Evolutionary conservation across 169 alveolate genomes (phyloP).

Genomic region (Eimeria necatrix): DNA sequence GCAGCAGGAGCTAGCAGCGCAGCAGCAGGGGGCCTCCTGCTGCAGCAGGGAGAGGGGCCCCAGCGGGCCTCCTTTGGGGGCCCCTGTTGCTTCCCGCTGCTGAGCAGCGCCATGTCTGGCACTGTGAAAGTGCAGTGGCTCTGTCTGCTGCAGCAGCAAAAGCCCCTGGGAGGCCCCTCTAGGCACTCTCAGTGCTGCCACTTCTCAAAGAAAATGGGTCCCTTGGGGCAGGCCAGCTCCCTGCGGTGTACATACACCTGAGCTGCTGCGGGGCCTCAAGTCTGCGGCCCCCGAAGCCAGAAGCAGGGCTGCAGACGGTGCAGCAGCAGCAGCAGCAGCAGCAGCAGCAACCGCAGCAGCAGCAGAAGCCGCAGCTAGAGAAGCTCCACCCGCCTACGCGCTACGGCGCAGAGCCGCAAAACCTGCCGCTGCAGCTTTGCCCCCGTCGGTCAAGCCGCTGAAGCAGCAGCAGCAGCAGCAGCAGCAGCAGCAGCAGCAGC

Average conservation of each 20-base stretch:
- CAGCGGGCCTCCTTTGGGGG: background rate
- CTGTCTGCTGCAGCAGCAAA: background rate
- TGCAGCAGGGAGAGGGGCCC: background rate
- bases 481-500: conserved; percentile 47
- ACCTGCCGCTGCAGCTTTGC: background rate
- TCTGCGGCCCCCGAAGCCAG: background rate
- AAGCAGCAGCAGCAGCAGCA: conserved; percentile 18
- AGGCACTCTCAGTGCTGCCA: background rate
- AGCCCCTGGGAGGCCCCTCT: background rate
- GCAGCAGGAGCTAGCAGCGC: too few relatives aligned
- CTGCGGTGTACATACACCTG: conserved; percentile 20
- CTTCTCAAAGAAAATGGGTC: background rate
- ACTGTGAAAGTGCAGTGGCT: too few relatives aligned
- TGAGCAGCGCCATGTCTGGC: too few relatives aligned
- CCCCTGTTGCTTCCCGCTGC: background rate
- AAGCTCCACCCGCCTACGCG: background rate
- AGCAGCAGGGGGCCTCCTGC: too few relatives aligned
- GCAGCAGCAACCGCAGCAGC: background rate
- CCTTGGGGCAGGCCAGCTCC: background rate
- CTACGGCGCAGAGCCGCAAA: background rate
- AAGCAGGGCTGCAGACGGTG: background rate
- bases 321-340: background rate
- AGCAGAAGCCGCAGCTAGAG: conserved; percentile 6
- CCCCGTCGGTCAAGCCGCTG: background rate
- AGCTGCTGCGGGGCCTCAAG: background rate